Evolutionary conservation across 371 early-diverging fungal genomes (phyloP), one percentile per base, ranked within the genome.

Genomic region (Capniomyces stellatus): DNA sequence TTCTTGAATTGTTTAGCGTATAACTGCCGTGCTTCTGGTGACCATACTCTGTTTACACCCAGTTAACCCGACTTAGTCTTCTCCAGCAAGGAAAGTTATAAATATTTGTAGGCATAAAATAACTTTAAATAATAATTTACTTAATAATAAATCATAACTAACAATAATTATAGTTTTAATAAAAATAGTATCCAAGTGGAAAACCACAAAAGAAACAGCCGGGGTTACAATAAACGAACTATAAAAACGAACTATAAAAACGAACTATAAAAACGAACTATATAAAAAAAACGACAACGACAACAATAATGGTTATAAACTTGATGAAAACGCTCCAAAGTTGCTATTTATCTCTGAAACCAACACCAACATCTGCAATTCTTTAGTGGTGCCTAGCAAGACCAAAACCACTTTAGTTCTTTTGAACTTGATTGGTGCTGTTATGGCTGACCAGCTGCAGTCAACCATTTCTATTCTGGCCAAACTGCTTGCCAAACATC

Each of bases 401-500:
- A 59, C 28, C 60, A 60, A n/a, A 58, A 66, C 51, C 56, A 58
- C 40, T 62, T 64, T 29, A 65, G 67, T 18, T 27, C 51, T 28
- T 27, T 3, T 55, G 54, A 62, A 68, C 21, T 63, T 61, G 18
- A 52, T 60, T 10, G 24, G 55, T 2, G 42, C 54, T 28, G n/a
- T n/a, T n/a, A n/a, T n/a, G 1, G 76, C 77, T 54, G 85, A 82
- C 43, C 72, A 74, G 18, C 64, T 87, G 46, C 82, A 87, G 66
- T 69, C 61, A 42, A 77, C 77, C 55, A 72, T 90, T 1, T 75
- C 84, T 21, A 82, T 79, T 24, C 61, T 96, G 43, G 77, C 87
- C 64, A 85, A 87, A 59, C 66, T 89, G 18, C 69, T 94, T 1
- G 81, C 83, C 56, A 82, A 83, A 60, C 67, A 91, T 43, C n/a